These are phyloP conservation scores for Chenopodium suecicum DNA, from an alignment of 148 eudicot species.

Conservation along the genomic window DNA sequence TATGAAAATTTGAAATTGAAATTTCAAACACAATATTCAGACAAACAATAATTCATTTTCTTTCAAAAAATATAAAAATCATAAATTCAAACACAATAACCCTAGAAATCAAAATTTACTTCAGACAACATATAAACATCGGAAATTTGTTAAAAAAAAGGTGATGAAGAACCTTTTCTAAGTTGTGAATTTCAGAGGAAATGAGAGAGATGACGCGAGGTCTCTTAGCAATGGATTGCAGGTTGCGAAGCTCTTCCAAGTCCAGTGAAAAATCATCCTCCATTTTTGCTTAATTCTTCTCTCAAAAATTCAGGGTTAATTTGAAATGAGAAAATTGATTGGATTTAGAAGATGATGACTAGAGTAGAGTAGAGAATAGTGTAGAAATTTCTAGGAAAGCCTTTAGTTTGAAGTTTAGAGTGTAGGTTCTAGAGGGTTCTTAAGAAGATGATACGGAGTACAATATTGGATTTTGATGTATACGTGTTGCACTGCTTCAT, in stretches of 20 bases:
- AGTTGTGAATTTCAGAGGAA: constrained; percentile 57
- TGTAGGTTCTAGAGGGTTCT: background rate
- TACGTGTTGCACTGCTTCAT: too few species aligned
- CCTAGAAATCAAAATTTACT: background rate
- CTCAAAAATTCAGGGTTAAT: background rate
- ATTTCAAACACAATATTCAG: too few species aligned
- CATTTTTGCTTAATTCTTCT: constrained; percentile 29
- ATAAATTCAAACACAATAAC: background rate
- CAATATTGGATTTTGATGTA: too few species aligned
- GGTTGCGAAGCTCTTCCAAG: constrained; percentile 64
- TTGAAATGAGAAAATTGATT: background rate
- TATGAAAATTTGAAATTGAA: too few species aligned
- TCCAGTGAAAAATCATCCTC: constrained; percentile 59
- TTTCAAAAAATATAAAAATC: too few species aligned
- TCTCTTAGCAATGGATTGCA: constrained; percentile 66
- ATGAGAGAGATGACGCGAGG: constrained; percentile 73
- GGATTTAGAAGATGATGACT: too few species aligned
- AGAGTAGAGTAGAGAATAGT: background rate
- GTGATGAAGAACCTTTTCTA: constrained; percentile 49
- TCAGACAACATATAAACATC: background rate
- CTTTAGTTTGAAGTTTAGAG: background rate
- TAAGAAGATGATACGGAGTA: too few species aligned
- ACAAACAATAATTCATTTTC: too few species aligned
- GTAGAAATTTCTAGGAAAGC: background rate
- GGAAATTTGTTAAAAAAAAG: background rate